phyloP scores from a whole-genome alignment of 2,329 filamentous ascomycete species.

The Fusarium clavum region DNA sequence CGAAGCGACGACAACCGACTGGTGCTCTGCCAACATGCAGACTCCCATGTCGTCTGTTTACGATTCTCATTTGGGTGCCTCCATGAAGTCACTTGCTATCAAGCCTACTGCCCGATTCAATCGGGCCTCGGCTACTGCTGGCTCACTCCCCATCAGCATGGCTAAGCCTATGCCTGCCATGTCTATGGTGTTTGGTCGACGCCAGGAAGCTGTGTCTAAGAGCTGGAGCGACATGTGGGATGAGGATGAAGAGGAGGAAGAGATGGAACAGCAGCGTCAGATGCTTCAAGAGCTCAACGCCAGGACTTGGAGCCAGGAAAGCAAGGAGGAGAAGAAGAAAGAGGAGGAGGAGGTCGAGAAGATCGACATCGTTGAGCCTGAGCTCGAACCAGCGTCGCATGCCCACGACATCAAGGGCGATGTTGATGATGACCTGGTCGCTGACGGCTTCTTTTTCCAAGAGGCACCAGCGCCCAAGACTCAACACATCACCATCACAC shows the following conservation, averaged over 20 bases:
- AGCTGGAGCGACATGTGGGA: conserved; percentile 99
- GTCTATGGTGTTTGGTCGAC: conserved; percentile 82
- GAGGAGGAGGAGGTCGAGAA: conserved; percentile 40
- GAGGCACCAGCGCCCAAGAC: conserved; percentile 62
- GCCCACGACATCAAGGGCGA: conserved; percentile 57
- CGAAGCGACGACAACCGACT: conserved; percentile 75
- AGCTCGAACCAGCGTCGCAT: conserved; percentile 32
- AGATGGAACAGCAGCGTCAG: conserved; percentile 65
- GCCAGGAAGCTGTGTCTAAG: conserved; percentile 87
- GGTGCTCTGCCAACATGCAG: conserved; percentile 81
- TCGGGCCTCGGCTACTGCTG: conserved; percentile 70
- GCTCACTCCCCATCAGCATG: conserved; percentile 82
- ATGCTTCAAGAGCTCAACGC: conserved; percentile 74
- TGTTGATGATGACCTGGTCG: conserved; percentile 73
- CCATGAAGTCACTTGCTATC: conserved; percentile 79
- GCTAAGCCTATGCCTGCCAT: conserved; percentile 81
- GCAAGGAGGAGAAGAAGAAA: conserved; percentile 55
- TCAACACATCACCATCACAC: conserved; percentile 52
- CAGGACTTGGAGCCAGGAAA: conserved; percentile 83
- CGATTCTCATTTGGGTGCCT: conserved; percentile 83
- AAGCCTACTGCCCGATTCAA: conserved; percentile 53
- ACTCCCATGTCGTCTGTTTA: conserved; percentile 85
- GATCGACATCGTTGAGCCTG: conserved; percentile 29
- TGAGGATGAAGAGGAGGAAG: conserved; percentile 82
- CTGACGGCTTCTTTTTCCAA: conserved; percentile 80